These are phyloP conservation scores for Astrothelium subdiscretum DNA, from an alignment of 495 filamentous ascomycete species.

Conservation along the genomic window DNA sequence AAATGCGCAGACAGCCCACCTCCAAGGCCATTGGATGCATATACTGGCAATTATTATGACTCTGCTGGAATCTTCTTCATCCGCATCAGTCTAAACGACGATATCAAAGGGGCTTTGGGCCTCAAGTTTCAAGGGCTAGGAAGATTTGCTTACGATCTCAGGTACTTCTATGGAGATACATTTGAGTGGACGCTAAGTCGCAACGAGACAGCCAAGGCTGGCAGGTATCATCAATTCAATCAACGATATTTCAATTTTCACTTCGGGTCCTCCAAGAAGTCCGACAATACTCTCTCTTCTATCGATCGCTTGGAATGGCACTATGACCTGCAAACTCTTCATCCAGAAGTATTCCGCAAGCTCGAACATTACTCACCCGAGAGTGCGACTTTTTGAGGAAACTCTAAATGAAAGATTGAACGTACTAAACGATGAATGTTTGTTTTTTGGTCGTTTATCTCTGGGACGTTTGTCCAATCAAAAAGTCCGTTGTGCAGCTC, in stretches of 20 bases:
- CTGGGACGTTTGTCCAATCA: background rate
- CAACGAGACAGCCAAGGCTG: background rate
- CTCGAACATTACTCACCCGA: background rate
- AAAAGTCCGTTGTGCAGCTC: background rate
- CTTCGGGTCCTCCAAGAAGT: background rate
- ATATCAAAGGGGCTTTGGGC: background rate
- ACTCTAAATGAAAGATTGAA: background rate
- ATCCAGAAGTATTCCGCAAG: background rate
- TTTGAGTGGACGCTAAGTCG: conserved; percentile 2
- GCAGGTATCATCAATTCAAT: conserved; percentile 2
- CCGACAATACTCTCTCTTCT: background rate
- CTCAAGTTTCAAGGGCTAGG: background rate
- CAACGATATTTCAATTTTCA: background rate
- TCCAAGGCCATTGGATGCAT: background rate
- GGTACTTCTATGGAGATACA: conserved; percentile 3
- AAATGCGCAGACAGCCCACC: background rate
- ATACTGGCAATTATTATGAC: background rate
- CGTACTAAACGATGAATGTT: background rate
- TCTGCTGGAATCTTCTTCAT: background rate
- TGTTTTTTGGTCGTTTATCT: background rate
- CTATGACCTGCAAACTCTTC: background rate
- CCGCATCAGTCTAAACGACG: too few relatives aligned
- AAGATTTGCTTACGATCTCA: background rate
- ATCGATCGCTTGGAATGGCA: background rate
- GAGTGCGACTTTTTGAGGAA: background rate